Conservation (phyloP, 495 filamentous ascomycete species). For the Hyaloscypha bicolor region DNA sequence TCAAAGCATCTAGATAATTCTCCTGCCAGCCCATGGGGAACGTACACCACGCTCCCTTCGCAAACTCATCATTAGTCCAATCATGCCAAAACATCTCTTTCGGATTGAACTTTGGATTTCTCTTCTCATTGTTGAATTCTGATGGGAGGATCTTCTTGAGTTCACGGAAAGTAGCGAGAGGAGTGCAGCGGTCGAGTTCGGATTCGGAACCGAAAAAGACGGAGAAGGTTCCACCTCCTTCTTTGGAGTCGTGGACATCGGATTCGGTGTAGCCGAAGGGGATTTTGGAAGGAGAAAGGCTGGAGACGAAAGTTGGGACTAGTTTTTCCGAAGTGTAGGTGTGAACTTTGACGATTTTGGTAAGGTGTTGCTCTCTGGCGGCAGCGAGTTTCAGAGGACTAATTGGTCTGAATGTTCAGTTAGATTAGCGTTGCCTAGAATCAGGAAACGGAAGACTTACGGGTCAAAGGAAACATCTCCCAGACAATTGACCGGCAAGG, state of each 20-base stretch:
- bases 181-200: slow-evolving; percentile 3
- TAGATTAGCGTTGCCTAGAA: not conserved
- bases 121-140: slow-evolving; percentile 6
- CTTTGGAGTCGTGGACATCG: not conserved
- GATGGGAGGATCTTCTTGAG: slow-evolving; percentile 3
- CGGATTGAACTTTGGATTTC: not conserved
- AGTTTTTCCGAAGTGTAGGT: slow-evolving; percentile 7
- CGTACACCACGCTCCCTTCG: slow-evolving; percentile 14
- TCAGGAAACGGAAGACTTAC: not conserved
- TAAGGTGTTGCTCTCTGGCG: slow-evolving; percentile 7
- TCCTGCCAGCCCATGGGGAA: slow-evolving; percentile 1
- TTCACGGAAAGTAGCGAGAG: slow-evolving; percentile 2
- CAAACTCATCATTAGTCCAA: slow-evolving; percentile 14
- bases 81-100: slow-evolving; percentile 18
- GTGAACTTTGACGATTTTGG: slow-evolving; percentile 5
- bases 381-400: slow-evolving; percentile 4
- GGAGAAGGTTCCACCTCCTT: slow-evolving; percentile 6
- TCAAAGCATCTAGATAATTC: slow-evolving; percentile 7
- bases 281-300: slow-evolving; percentile 1
- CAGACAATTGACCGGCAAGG: slow-evolving; percentile 1
- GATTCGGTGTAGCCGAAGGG: slow-evolving; percentile 9
- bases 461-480: slow-evolving; percentile 5
- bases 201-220: slow-evolving; percentile 11
- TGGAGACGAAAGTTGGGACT: slow-evolving; percentile 5
- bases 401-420: not conserved